Percentiles rank a stretch among this genome's conserved stretches.
Conservation (phyloP, 2,329 filamentous ascomycete genomes). For the Rhexocercosporidium sp. region DNA sequence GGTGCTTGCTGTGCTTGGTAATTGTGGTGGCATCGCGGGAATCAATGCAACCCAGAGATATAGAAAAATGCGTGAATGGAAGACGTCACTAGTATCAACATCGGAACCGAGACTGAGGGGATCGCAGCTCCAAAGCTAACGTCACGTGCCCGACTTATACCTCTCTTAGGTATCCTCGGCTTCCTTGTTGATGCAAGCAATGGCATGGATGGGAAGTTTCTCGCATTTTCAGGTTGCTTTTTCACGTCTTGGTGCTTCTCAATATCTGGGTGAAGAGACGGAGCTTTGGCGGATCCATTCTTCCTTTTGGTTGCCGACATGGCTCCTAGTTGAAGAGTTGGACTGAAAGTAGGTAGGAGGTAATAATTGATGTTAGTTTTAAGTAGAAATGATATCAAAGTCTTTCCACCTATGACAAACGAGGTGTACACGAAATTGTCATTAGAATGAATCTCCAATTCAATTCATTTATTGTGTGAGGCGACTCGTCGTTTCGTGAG, state of each 20-base stretch:
- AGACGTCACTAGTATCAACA: conserved; percentile 18
- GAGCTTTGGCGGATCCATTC: neutral
- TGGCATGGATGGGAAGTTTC: no score
- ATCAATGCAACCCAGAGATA: conserved; percentile 8
- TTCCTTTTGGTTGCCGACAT: neutral
- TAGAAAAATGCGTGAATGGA: conserved; percentile 12
- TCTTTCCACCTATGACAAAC: neutral
- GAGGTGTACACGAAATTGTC: neutral
- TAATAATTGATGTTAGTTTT: no score
- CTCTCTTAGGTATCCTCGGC: neutral
- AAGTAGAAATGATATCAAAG: neutral
- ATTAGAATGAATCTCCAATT: neutral
- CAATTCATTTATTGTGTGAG: neutral
- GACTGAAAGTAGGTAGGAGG: neutral
- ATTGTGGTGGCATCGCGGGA: conserved; percentile 41
- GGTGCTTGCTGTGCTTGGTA: conserved; percentile 47
- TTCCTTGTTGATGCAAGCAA: no score
- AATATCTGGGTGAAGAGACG: neutral
- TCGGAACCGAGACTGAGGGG: neutral
- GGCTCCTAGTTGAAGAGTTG: no score
- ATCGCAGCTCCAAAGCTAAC: neutral
- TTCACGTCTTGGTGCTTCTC: neutral
- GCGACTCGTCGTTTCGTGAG: conserved; percentile 2
- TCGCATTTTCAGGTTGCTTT: no score
- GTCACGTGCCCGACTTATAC: conserved; percentile 16